Percentiles rank a stretch among this genome's conserved stretches.
phyloP scores from a whole-genome alignment of 345 rosid genomes.

The Trapa bicornis region DNA sequence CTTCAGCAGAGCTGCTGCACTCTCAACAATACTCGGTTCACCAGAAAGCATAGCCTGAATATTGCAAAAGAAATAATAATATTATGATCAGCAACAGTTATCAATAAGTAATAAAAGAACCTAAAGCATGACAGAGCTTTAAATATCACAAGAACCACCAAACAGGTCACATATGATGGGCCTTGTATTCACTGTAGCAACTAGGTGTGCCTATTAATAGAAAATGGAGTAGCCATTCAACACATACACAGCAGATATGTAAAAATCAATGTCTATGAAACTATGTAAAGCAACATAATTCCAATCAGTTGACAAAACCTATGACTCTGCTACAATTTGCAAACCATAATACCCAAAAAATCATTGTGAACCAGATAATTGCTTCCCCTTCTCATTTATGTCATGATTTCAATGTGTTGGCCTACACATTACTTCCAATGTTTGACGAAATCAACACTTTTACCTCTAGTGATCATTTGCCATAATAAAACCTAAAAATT shows the following conservation, averaged over 20 bases:
- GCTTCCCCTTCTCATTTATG: neutral
- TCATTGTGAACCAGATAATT: neutral
- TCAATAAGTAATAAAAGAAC: neutral
- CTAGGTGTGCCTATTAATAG: neutral
- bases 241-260: neutral
- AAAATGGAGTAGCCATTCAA: neutral
- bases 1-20: slow-evolving; percentile 85
- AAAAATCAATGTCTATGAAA: neutral
- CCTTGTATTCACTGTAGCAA: neutral
- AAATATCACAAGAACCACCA: neutral
- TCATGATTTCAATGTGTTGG: neutral
- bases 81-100: neutral
- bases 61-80: neutral
- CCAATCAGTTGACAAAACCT: neutral
- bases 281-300: neutral
- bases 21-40: slow-evolving; percentile 92
- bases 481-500: no score
- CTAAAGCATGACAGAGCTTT: neutral
- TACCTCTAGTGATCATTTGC: no score
- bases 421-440: no score
- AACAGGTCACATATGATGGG: neutral
- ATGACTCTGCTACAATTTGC: neutral
- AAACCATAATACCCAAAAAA: neutral
- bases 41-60: slow-evolving; percentile 86
- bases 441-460: no score